Conservation (phyloP, 2,329 filamentous ascomycete genomes). For the Phialemoniopsis sp. region DNA sequence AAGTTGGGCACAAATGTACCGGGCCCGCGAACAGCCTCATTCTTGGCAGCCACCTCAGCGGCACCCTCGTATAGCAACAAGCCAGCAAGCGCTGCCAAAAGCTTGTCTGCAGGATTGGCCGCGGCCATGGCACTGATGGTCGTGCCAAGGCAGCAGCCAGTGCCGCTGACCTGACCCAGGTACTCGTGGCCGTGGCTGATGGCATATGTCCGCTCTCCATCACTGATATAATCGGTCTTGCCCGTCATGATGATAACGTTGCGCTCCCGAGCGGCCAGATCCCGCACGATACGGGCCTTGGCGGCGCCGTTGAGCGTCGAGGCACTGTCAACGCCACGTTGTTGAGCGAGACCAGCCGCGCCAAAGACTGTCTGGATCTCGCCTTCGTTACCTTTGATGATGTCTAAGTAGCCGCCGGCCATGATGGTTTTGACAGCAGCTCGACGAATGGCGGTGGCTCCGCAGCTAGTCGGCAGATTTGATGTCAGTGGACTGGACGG, state of each 20-base stretch:
- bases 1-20: constrained; percentile 85
- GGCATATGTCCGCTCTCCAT: constrained; percentile 63
- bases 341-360: constrained; percentile 44
- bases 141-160: constrained; percentile 82
- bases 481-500: constrained; percentile 1
- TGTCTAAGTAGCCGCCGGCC: constrained; percentile 69
- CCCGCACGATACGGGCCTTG: constrained; percentile 58
- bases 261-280: constrained; percentile 63
- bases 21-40: constrained; percentile 65
- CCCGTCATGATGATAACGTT: constrained; percentile 83
- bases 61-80: constrained; percentile 73
- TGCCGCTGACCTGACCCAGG: constrained; percentile 70
- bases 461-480: constrained; percentile 45
- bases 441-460: constrained; percentile 72
- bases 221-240: constrained; percentile 69
- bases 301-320: constrained; percentile 41
- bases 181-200: constrained; percentile 74
- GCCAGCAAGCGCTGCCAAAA: constrained; percentile 70
- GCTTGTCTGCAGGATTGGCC: constrained; percentile 54
- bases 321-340: constrained; percentile 81
- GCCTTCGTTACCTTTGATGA: constrained; percentile 92
- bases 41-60: constrained; percentile 61
- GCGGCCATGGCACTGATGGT: constrained; percentile 73
- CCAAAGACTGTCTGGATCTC: constrained; percentile 76
- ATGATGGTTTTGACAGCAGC: constrained; percentile 69